These are phyloP conservation scores for Pelagophyceae sp. DNA, from an alignment of 352 stramenopile species.

Conservation along the genomic window DNA sequence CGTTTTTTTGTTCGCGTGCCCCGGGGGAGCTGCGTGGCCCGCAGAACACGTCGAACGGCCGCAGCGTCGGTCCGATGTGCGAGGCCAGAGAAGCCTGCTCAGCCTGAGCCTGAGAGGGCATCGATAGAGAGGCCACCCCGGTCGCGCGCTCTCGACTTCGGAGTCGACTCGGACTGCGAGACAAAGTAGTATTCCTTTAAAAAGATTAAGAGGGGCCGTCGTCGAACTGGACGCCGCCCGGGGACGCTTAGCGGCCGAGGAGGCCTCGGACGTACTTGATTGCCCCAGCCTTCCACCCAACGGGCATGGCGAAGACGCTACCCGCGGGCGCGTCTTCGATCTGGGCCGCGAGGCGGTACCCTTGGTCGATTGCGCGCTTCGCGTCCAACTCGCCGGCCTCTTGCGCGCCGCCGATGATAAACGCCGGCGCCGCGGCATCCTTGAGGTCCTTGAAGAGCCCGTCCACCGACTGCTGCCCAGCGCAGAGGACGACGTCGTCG, in stretches of 20 bases:
- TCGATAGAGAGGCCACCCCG: too few relatives aligned
- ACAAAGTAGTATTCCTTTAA: too few relatives aligned
- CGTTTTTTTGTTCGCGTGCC: too few relatives aligned
- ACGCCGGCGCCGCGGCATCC: conserved; percentile 40
- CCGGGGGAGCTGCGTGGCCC: too few relatives aligned
- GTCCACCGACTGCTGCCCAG: conserved; percentile 77
- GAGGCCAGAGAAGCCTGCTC: too few relatives aligned
- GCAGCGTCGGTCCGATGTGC: too few relatives aligned
- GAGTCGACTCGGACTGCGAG: too few relatives aligned
- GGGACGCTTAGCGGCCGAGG: neutral
- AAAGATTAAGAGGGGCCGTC: too few relatives aligned
- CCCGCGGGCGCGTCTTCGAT: conserved; percentile 26
- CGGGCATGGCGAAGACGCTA: conserved; percentile 26
- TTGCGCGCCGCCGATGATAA: conserved; percentile 86
- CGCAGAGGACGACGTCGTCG: conserved; percentile 89
- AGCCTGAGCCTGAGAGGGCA: too few relatives aligned
- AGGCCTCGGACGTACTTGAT: conserved; percentile 16
- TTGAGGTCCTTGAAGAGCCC: conserved; percentile 60
- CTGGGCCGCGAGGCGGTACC: conserved; percentile 48
- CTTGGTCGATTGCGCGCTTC: conserved; percentile 94
- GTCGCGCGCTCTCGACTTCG: too few relatives aligned
- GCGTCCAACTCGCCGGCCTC: conserved; percentile 87
- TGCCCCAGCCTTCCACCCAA: conserved; percentile 17
- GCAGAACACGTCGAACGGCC: too few relatives aligned
- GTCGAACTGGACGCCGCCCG: too few relatives aligned